Base-by-base conservation (phyloP, 345 rosid species). In the Eucalyptus sp. region DNA sequence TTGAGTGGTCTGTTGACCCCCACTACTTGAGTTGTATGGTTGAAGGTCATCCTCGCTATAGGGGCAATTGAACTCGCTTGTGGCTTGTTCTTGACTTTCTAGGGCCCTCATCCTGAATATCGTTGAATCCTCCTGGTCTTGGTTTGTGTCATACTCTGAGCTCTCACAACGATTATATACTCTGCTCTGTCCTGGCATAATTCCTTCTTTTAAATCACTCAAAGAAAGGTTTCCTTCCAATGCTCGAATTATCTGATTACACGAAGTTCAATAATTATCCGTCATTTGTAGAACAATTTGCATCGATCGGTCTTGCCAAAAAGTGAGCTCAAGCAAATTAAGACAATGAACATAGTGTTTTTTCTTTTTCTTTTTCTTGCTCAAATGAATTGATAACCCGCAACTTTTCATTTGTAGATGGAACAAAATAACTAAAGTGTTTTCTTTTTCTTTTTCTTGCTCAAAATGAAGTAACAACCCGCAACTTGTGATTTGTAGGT, bases 211-310 rank as follows among this genome's bases (percentile, higher is more conserved):
- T 80, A 97, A 91, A 60, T 97, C 95, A 31, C 92, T 94, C 66
- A 95, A 71, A 54, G 96, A 91, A 54, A 95, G 86, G 86, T 96
- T 96, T 64, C 99, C 99, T 90, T 95, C 97, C 68, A 97, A 91
- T 85, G 94, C 97, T 92, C 96, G 95, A 89, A 96, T 96, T 87
- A 97, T 93, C 99, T 97, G 94, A 89, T 0, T 18, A 33, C 81
- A 71, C 3, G 7, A 71, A 71, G 8, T 7, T 71, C 13, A 37
- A 17, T 37, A 18, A 41, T 71, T 71, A 71, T 10, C 25, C 25
- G 37, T 17, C 4, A 10, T 20, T 71, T 18, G 81, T 71, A 37
- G 20, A 71, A 41, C 46, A 71, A 37, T 37, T 71, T 37, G 46
- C 81, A 5, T 71, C 4, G 25, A 71, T 54, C 46, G 12, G 12